Base-by-base conservation (phyloP, 345 rosid species). In the Dimocarpus longan region DNA sequence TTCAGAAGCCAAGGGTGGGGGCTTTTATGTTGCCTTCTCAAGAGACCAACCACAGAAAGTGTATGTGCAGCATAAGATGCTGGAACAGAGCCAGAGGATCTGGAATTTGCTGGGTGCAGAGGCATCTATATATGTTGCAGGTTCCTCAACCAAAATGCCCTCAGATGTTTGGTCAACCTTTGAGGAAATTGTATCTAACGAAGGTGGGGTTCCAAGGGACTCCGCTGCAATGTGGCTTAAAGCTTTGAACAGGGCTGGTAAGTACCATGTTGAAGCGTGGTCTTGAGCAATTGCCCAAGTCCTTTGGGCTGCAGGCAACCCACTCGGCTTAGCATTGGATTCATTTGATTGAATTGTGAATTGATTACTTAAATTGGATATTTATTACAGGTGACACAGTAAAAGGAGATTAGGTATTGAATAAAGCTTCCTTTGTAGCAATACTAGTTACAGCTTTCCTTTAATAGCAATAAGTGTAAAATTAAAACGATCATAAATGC, bases 221-320 rank as follows among this genome's bases (percentile, higher is more conserved):
- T 67, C 85, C 19, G 97, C 94, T 12, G 86, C 66, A 13, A 71
- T 80, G 81, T 89, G 85, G 90, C 87, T 96, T 19, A 89, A 87
- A 85, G 89, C 88, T 71, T 73, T 92, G 84, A 95, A 96, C 82
- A 96, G 82, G 74, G 90, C 89, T 19, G 94, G 98, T 22, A 91
- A 82, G 74, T 94, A 94, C 89, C 91, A 90, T 86, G 97, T 96
- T 73, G 98, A 96, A 89, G 97, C 97, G 77, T 96, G 99, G 99
- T 89, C 97, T 66, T 95, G 86, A 91, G n/a, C 10, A 46, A 46
- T 32, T 43, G 16, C 75, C 56, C 6, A 21, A n/a, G 71, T 66
- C 32, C 19, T 40, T 67, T 40, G 19, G 21, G 52, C 52, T 13
- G 32, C 9, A n/a, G 60, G 70, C 19, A 39, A 73, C 63, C 66